Evolutionary conservation across 495 filamentous ascomycete species (phyloP).

Genomic region (Neohortaea acidophila): DNA sequence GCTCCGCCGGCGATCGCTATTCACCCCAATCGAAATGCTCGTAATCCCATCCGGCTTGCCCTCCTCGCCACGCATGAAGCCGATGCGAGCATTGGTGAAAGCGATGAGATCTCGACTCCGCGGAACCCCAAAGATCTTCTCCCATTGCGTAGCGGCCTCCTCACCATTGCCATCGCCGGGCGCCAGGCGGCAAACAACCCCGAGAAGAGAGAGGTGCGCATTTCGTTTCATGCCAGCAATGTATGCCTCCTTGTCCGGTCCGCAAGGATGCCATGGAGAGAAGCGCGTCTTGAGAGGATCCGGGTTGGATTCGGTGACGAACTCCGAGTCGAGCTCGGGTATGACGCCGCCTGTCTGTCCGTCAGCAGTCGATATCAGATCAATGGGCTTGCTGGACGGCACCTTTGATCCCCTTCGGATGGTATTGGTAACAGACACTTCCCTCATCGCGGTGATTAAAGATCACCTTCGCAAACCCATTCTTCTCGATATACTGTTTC

Average conservation of each 20-base stretch:
- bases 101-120: slow-evolving; percentile 20
- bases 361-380: background rate
- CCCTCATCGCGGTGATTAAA: slow-evolving; percentile 16
- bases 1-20: slow-evolving; percentile 16
- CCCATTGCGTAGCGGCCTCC: slow-evolving; percentile 20
- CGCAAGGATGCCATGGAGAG: slow-evolving; percentile 23
- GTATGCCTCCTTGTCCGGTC: slow-evolving; percentile 16
- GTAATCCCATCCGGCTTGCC: slow-evolving; percentile 18
- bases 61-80: slow-evolving; percentile 18
- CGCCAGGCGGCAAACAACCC: slow-evolving; percentile 16
- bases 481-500: slow-evolving; percentile 16
- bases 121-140: slow-evolving; percentile 21
- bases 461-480: slow-evolving; percentile 18
- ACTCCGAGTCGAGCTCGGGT: slow-evolving; percentile 22
- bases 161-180: slow-evolving; percentile 18
- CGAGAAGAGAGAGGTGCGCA: slow-evolving; percentile 17
- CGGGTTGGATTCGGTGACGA: slow-evolving; percentile 11
- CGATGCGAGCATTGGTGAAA: slow-evolving; percentile 23
- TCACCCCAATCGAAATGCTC: slow-evolving; percentile 20
- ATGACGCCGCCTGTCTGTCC: slow-evolving; percentile 21
- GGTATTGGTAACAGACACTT: slow-evolving; percentile 19
- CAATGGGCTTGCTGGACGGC: background rate
- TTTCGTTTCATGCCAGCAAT: slow-evolving; percentile 16
- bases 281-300: slow-evolving; percentile 19
- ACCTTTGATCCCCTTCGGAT: slow-evolving; percentile 24